Evolutionary conservation across 306 rosid species (phyloP).

Genomic region (Dryas octopetala): DNA sequence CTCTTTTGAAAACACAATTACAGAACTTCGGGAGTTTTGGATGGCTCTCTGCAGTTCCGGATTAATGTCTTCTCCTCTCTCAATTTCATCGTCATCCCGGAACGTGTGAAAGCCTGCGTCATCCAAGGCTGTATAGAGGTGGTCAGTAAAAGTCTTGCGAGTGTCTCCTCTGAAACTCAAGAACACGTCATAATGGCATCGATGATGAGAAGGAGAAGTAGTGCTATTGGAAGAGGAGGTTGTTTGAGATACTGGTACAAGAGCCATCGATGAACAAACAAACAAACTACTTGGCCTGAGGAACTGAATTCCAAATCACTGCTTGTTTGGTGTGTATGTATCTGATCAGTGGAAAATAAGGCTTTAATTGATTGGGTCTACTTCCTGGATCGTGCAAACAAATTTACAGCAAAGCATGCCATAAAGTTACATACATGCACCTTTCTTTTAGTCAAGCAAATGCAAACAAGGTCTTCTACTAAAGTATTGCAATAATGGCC

Average conservation of each 20-base stretch:
- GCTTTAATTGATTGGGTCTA: too few species aligned
- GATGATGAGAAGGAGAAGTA: neutral
- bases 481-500: too few species aligned
- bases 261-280: neutral
- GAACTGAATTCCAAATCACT: too few species aligned
- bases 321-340: too few species aligned
- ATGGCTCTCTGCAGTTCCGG: neutral
- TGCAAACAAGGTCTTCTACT: too few species aligned
- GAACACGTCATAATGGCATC: neutral
- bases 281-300: too few species aligned
- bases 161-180: constrained; percentile 12
- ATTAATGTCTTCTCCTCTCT: neutral
- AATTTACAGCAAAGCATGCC: too few species aligned
- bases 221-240: neutral
- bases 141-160: neutral
- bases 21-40: neutral
- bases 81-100: neutral
- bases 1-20: constrained; percentile 2
- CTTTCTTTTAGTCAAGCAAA: too few species aligned
- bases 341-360: too few species aligned
- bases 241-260: neutral
- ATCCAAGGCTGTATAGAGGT: neutral
- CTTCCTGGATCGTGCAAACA: too few species aligned
- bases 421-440: too few species aligned
- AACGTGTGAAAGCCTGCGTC: neutral